These are phyloP conservation scores for Salix exigua DNA, from an alignment of 345 rosid species.

Conservation along the genomic window DNA sequence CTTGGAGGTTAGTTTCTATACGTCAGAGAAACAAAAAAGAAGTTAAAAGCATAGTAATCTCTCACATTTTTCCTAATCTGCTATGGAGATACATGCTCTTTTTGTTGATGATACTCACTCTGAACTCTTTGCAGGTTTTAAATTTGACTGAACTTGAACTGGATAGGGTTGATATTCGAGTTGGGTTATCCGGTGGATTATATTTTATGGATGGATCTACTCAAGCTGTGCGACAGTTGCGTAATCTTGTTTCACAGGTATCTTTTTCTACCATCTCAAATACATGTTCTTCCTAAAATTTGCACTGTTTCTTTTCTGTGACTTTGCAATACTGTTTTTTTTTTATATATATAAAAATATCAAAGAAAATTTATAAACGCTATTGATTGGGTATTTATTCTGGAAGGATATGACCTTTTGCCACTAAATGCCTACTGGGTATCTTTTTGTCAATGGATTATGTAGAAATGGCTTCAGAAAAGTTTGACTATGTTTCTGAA, in stretches of 20 bases:
- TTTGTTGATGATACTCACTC: too few species aligned
- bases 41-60: not conserved
- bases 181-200: constrained; percentile 86
- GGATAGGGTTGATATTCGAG: constrained; percentile 88
- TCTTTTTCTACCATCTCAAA: constrained; percentile 12
- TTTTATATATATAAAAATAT: too few species aligned
- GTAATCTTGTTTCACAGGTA: constrained; percentile 94
- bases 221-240: constrained; percentile 91
- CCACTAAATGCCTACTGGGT: not conserved
- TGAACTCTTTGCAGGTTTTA: constrained; percentile 53
- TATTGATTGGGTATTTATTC: not conserved
- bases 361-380: not conserved
- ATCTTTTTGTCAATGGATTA: not conserved
- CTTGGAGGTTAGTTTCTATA: not conserved
- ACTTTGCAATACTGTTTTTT: not conserved
- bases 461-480: not conserved
- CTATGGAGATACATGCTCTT: not conserved
- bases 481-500: not conserved
- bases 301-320: not conserved
- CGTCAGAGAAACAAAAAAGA: not conserved
- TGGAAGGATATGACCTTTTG: not conserved
- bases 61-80: not conserved
- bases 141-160: constrained; percentile 92
- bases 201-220: constrained; percentile 98
- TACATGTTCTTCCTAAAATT: not conserved